phyloP scores from a whole-genome alignment of 1,139 yeast species.

The Diutina scorzettiae region DNA sequence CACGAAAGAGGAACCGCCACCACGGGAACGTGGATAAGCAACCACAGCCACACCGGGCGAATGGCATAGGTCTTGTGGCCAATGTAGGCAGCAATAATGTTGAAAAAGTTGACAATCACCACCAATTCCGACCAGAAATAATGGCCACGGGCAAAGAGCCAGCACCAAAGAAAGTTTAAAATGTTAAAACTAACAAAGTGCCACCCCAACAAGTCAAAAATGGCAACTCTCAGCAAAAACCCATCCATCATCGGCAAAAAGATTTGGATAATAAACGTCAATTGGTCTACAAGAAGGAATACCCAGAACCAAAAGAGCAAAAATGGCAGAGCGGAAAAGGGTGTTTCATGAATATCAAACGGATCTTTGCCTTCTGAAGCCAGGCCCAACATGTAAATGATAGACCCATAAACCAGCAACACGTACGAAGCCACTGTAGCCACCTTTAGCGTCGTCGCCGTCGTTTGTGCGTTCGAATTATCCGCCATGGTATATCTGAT shows the following conservation, averaged over 20 bases:
- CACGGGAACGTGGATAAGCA: slow-evolving; percentile 50
- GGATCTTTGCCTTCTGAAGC: slow-evolving; percentile 20
- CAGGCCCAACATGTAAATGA: slow-evolving; percentile 35
- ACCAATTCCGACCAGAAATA: slow-evolving; percentile 44
- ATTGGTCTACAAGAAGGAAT: slow-evolving; percentile 39
- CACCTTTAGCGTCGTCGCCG: slow-evolving; percentile 23
- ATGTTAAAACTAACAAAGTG: slow-evolving; percentile 55
- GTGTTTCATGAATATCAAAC: slow-evolving; percentile 40
- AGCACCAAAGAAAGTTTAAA: slow-evolving; percentile 47
- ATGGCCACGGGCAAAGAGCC: slow-evolving; percentile 46
- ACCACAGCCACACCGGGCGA: slow-evolving; percentile 39
- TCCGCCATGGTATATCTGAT: not conserved
- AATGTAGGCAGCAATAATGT: slow-evolving; percentile 44
- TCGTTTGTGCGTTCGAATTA: not conserved
- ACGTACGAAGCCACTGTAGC: slow-evolving; percentile 37
- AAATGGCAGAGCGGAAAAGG: slow-evolving; percentile 51
- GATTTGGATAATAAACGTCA: slow-evolving; percentile 38
- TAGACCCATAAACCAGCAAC: slow-evolving; percentile 42
- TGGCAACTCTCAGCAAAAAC: slow-evolving; percentile 14
- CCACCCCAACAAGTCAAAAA: slow-evolving; percentile 34
- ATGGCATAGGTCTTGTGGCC: slow-evolving; percentile 49
- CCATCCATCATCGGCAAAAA: slow-evolving; percentile 28
- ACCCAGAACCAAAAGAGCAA: slow-evolving; percentile 49
- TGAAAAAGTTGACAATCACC: slow-evolving; percentile 42
- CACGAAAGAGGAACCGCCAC: slow-evolving; percentile 65